Evolutionary conservation across 2,329 filamentous ascomycete genomes (phyloP).

Genomic region (Beauveria brongniartii): DNA sequence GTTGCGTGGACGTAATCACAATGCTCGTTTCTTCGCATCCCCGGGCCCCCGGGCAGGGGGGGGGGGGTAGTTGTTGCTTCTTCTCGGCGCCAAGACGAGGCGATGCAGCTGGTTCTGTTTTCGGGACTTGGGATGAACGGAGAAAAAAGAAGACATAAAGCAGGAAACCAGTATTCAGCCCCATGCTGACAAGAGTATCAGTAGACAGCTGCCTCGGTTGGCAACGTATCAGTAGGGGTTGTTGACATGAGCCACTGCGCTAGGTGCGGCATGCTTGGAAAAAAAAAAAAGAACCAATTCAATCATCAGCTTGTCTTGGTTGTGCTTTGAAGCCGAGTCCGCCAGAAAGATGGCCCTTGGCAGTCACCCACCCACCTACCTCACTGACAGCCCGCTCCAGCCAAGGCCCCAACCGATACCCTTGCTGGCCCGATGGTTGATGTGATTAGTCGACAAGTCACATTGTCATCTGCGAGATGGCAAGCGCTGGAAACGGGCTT

Average conservation of each 20-base stretch:
- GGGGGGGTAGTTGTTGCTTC: too few species aligned
- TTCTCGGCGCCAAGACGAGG: background rate
- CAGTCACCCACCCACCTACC: too few species aligned
- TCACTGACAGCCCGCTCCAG: background rate
- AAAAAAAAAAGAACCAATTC: background rate
- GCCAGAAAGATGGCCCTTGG: background rate
- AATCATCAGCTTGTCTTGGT: too few species aligned
- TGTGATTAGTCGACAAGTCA: slow-evolving; percentile 2
- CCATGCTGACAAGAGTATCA: background rate
- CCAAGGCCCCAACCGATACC: background rate
- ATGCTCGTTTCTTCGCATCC: too few species aligned
- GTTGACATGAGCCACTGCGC: background rate
- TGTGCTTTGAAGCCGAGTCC: background rate
- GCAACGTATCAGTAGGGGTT: background rate
- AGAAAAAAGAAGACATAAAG: background rate
- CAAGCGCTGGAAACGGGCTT: background rate
- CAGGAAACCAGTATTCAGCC: background rate
- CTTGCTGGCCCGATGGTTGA: background rate
- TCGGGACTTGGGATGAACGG: background rate
- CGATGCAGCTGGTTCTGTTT: background rate
- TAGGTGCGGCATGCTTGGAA: background rate
- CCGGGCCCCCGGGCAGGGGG: too few species aligned
- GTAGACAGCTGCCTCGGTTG: too few species aligned
- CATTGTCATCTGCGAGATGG: background rate
- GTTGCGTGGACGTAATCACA: too few species aligned